These are phyloP conservation scores for Mycena venus DNA, from an alignment of 768 basidiomycete species.

Conservation along the genomic window DNA sequence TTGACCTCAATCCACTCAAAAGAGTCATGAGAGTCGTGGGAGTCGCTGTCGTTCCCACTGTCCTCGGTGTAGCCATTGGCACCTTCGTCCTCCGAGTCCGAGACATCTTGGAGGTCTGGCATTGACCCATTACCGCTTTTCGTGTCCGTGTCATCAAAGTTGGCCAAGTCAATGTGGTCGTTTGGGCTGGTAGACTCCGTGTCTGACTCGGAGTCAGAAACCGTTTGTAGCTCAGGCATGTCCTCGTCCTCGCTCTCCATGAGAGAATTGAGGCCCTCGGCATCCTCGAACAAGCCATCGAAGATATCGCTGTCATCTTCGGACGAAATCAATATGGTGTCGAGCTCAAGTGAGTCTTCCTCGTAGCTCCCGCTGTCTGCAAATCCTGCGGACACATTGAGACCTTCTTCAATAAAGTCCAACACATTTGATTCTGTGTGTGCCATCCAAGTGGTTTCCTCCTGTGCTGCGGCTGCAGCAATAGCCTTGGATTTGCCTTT, in stretches of 20 bases:
- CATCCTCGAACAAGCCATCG: no score
- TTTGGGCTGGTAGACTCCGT: no score
- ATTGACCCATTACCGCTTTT: no score
- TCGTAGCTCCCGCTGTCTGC: neutral
- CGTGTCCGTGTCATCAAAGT: no score
- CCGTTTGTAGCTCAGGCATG: no score
- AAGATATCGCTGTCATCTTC: neutral
- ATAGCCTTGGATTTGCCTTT: neutral
- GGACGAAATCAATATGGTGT: neutral
- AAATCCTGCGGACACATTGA: neutral
- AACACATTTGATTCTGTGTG: constrained; percentile 2
- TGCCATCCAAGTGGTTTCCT: neutral
- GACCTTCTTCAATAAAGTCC: constrained; percentile 10
- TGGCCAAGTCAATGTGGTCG: no score
- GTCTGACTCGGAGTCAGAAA: no score
- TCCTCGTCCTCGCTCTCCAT: no score
- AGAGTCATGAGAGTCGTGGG: neutral
- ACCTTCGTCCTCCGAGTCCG: no score
- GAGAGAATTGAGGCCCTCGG: no score
- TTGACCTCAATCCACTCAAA: neutral
- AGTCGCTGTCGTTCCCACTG: neutral
- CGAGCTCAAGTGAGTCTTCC: neutral
- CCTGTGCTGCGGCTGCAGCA: neutral
- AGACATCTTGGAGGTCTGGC: no score
- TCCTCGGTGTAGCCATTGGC: neutral